Base-by-base conservation (phyloP, 2,329 filamentous ascomycete genomes). In the Colletotrichum incanum region DNA sequence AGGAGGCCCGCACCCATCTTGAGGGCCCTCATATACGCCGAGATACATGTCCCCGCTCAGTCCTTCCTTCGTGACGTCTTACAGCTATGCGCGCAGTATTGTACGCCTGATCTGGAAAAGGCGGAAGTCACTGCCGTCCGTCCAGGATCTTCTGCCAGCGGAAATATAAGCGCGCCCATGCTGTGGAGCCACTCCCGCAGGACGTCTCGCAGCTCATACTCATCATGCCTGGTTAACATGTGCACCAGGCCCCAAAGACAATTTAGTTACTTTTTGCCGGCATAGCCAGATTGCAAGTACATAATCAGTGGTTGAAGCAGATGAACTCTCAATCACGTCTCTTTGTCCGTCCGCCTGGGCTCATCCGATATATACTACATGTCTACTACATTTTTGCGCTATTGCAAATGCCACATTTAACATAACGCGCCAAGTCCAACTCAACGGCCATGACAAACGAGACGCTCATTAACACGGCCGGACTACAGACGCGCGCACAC, bases 141-240 rank as follows among this genome's bases (percentile, higher is more conserved):
- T 50, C 60, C 14, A 49, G n/a, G n/a, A 16, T 18, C 23, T 49
- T 56, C 28, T 31, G 28, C 28, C 28, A 31, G 28, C 28, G 28
- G 28, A 31, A 6, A 31, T 31, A 31, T 31, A 31, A 31, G 28
- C 28, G 28, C 28, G 28, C 28, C 28, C 28, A 2, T 31, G 28
- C 28, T 31, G 28, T 31, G 62, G 62, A 56, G 56, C 62, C 50
- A 45, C n/a, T 11, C 37, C 54, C 39, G 18, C 37, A 56, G 50
- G 6, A 61, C 41, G 20, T 16, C 26, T 28, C 34, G 34, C 47
- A 41, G n/a, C n/a, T 26, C n/a, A 18, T n/a, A 41, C 11, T 39
- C 9, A 18, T 50, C 31, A 50, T 62, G 59, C 59, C 28, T 16
- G 37, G 28, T n/a, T 14, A 16, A n/a, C 52, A 23, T 20, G 34